Evolutionary conservation across 2,329 filamentous ascomycete genomes (phyloP).

Genomic region (Lasiodiplodia hormozganensis): DNA sequence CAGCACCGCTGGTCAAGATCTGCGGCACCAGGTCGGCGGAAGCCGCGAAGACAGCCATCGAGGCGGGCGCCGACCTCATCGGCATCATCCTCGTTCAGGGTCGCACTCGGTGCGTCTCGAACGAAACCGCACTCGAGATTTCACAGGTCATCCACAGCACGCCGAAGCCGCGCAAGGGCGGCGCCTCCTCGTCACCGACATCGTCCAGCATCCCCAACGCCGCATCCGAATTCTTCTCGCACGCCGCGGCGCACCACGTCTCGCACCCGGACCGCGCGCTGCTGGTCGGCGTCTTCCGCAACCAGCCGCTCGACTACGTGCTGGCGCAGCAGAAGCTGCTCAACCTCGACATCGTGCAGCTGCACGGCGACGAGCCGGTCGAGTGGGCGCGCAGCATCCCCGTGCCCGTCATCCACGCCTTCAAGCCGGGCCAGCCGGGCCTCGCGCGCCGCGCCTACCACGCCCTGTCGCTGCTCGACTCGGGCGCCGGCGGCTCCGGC

Average conservation of each 20-base stretch:
- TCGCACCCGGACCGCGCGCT: slow-evolving; percentile 68
- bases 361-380: slow-evolving; percentile 89
- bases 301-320: slow-evolving; percentile 85
- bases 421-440: slow-evolving; percentile 77
- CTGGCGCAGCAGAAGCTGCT: slow-evolving; percentile 78
- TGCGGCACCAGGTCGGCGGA: slow-evolving; percentile 88
- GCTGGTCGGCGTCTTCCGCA: slow-evolving; percentile 91
- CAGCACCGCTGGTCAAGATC: slow-evolving; percentile 74
- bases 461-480: slow-evolving; percentile 82
- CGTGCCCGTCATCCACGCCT: slow-evolving; percentile 87
- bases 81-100: slow-evolving; percentile 91
- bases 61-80: slow-evolving; percentile 88
- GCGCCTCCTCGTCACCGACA: slow-evolving; percentile 35
- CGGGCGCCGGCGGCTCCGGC: slow-evolving; percentile 82
- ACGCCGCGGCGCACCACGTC: slow-evolving; percentile 55
- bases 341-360: slow-evolving; percentile 84
- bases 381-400: slow-evolving; percentile 92
- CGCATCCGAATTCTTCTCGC: slow-evolving; percentile 75
- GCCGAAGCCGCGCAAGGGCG: slow-evolving; percentile 40
- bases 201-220: slow-evolving; percentile 37
- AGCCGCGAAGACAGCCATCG: slow-evolving; percentile 78
- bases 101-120: slow-evolving; percentile 78
- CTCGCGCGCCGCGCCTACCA: slow-evolving; percentile 81
- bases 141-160: slow-evolving; percentile 75
- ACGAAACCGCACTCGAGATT: slow-evolving; percentile 80